Conservation (phyloP, 2,329 filamentous ascomycete genomes). For the Fusarium miscanthi region DNA sequence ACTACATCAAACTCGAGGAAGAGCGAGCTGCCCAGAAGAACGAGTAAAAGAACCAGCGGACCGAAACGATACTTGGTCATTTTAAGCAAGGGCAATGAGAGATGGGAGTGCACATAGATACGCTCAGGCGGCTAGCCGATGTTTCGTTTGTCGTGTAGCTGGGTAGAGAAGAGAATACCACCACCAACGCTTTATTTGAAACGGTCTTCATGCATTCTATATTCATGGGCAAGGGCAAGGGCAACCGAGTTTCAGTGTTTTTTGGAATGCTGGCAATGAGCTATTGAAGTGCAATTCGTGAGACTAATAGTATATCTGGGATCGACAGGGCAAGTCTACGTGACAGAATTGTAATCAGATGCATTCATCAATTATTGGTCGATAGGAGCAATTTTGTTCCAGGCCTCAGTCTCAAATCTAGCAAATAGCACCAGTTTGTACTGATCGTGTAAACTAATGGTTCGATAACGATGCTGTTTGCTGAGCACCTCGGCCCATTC, state of each 20-base stretch:
- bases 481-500: background rate
- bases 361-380: background rate
- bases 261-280: conserved; percentile 22
- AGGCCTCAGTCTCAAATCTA: background rate
- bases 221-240: conserved; percentile 40
- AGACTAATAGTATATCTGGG: background rate
- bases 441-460: background rate
- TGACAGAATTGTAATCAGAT: background rate
- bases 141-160: conserved; percentile 44
- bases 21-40: conserved; percentile 59
- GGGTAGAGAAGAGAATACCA: conserved; percentile 43
- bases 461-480: background rate
- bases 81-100: conserved; percentile 9
- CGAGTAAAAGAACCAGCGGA: conserved; percentile 35
- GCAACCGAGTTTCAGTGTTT: conserved; percentile 41
- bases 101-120: conserved; percentile 29
- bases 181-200: conserved; percentile 38
- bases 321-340: background rate
- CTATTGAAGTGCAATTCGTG: conserved; percentile 4
- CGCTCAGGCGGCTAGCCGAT: conserved; percentile 22
- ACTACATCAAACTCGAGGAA: conserved; percentile 69
- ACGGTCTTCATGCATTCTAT: conserved; percentile 43
- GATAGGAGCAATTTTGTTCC: background rate
- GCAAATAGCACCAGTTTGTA: background rate
- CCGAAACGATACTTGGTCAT: background rate